Evolutionary conservation across 1,284 basidiomycete species (phyloP).

Genomic region (Abortiporus biennis): DNA sequence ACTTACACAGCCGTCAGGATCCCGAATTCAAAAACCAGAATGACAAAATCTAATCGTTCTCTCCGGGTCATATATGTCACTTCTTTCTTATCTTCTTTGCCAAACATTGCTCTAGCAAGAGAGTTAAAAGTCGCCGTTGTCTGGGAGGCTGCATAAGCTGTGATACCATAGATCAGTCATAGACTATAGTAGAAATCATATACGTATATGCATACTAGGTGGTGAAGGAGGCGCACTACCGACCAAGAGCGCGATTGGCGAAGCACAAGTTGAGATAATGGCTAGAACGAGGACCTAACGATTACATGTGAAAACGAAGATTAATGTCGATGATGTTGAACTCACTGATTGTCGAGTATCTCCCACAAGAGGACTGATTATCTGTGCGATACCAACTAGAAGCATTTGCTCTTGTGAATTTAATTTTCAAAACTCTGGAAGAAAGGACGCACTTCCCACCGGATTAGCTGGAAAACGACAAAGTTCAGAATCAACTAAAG

Average conservation of each 20-base stretch:
- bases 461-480: slow-evolving; percentile 49
- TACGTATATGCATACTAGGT: slow-evolving; percentile 49
- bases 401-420: not conserved
- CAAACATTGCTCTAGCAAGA: slow-evolving; percentile 51
- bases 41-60: slow-evolving; percentile 64
- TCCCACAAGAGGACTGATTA: slow-evolving; percentile 19
- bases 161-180: slow-evolving; percentile 1
- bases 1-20: slow-evolving; percentile 57
- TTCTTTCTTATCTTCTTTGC: slow-evolving; percentile 33
- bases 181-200: not conserved
- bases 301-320: not conserved
- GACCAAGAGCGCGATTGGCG: slow-evolving; percentile 54
- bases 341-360: slow-evolving; percentile 25
- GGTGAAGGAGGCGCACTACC: slow-evolving; percentile 59
- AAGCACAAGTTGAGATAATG: slow-evolving; percentile 57
- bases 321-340: not conserved
- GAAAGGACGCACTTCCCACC: slow-evolving; percentile 35
- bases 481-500: slow-evolving; percentile 1
- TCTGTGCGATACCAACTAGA: slow-evolving; percentile 9
- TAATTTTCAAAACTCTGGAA: not conserved
- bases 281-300: slow-evolving; percentile 61
- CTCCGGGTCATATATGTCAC: slow-evolving; percentile 48
- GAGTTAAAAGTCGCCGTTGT: slow-evolving; percentile 46
- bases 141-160: slow-evolving; percentile 63
- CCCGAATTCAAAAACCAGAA: slow-evolving; percentile 56